These are phyloP conservation scores for Penicillium diatomitis DNA, from an alignment of 495 filamentous ascomycete genomes.

Conservation along the genomic window DNA sequence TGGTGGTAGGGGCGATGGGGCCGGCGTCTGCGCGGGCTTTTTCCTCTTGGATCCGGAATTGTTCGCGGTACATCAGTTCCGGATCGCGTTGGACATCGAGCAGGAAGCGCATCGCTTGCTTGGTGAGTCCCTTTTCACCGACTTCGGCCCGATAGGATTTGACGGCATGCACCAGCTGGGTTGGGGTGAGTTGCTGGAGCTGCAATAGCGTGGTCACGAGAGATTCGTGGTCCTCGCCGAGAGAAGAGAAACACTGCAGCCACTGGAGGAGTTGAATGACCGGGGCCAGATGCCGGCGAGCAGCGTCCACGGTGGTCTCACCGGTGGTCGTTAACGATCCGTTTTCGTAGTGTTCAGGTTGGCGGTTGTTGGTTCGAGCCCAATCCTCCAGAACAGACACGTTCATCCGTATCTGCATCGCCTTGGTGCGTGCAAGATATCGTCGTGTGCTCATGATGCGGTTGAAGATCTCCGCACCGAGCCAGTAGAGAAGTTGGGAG, in stretches of 20 bases:
- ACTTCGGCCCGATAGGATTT: slow-evolving; percentile 93
- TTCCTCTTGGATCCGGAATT: slow-evolving; percentile 25
- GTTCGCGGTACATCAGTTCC: slow-evolving; percentile 27
- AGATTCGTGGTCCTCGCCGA: slow-evolving; percentile 86
- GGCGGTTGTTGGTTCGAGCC: slow-evolving; percentile 84
- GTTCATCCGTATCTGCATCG: slow-evolving; percentile 99
- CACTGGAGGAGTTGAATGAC: slow-evolving; percentile 94
- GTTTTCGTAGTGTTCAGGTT: slow-evolving; percentile 92
- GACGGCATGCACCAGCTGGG: slow-evolving; percentile 85
- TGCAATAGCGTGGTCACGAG: slow-evolving; percentile 83
- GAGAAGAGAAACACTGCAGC: slow-evolving; percentile 93
- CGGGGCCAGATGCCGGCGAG: slow-evolving; percentile 75
- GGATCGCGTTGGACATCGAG: slow-evolving; percentile 67
- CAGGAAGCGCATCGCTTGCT: slow-evolving; percentile 79
- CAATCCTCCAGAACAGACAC: slow-evolving; percentile 92
- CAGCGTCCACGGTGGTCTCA: slow-evolving; percentile 74
- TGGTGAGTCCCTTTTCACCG: slow-evolving; percentile 83
- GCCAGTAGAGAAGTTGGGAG: slow-evolving; percentile 92
- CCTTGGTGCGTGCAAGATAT: slow-evolving; percentile 93
- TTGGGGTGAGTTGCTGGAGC: slow-evolving; percentile 70
- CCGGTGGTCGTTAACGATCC: slow-evolving; percentile 81
- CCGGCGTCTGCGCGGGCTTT: slow-evolving; percentile 18
- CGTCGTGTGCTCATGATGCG: slow-evolving; percentile 92
- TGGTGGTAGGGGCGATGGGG: slow-evolving; percentile 6
- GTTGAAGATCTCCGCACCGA: slow-evolving; percentile 95